phyloP scores from a whole-genome alignment of 2,329 filamentous ascomycete species.

The Nemania sp. region DNA sequence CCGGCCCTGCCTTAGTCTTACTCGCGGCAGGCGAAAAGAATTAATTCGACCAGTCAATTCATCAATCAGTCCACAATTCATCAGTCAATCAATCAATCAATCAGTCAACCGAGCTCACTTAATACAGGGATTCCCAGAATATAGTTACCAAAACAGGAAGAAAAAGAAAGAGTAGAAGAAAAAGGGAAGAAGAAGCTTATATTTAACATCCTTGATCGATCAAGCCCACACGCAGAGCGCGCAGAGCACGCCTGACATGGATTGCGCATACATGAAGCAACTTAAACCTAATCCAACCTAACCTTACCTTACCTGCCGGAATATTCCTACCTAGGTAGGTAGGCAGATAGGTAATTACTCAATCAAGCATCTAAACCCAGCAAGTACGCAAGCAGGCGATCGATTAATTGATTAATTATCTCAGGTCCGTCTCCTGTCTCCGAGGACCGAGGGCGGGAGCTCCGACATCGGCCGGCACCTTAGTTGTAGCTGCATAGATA shows the following conservation, averaged over 20 bases:
- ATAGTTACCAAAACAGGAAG: too few species aligned
- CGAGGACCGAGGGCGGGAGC: not conserved
- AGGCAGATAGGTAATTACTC: too few species aligned
- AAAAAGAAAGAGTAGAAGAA: not conserved
- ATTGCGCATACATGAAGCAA: constrained; percentile 1
- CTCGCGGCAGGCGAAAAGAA: too few species aligned
- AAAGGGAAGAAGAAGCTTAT: constrained; percentile 5
- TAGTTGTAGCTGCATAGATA: not conserved
- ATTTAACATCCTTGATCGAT: not conserved
- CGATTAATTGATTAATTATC: not conserved
- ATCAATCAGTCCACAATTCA: too few species aligned
- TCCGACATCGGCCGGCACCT: constrained; percentile 13
- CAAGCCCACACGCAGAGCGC: too few species aligned
- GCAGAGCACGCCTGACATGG: not conserved
- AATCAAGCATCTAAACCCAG: too few species aligned
- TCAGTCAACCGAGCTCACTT: not conserved
- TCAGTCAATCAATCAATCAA: too few species aligned
- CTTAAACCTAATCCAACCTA: too few species aligned
- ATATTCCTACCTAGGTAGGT: too few species aligned
- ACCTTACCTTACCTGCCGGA: not conserved
- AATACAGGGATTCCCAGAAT: not conserved
- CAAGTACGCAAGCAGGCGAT: too few species aligned
- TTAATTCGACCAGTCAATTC: too few species aligned
- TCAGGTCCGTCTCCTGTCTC: not conserved
- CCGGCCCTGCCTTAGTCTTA: too few species aligned